Evolutionary conservation across 1,139 yeast species (phyloP).

Genomic region (Eremothecium coryli): DNA sequence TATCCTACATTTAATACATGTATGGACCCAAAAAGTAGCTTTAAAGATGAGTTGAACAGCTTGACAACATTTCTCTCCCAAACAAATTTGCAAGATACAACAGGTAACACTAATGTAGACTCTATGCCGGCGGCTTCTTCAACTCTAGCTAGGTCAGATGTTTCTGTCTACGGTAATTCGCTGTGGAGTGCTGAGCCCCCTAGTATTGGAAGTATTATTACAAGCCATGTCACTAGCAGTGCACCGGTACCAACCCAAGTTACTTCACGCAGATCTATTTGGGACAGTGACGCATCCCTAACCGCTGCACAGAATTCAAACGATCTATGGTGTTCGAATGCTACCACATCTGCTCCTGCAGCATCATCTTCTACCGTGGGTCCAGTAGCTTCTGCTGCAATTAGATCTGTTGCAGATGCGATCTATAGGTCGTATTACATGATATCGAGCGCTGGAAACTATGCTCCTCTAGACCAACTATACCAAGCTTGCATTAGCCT

Average conservation of each 20-base stretch:
- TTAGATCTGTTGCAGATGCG: conserved; percentile 1
- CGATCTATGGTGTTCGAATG: conserved; percentile 14
- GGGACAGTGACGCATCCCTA: conserved; percentile 16
- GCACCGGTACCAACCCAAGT: conserved; percentile 1
- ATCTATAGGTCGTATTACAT: conserved; percentile 1
- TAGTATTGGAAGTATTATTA: conserved; percentile 1
- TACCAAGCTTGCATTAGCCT: conserved; percentile 16
- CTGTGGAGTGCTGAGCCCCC: conserved; percentile 2
- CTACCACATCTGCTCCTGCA: conserved; percentile 8
- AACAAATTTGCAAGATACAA: conserved; percentile 16
- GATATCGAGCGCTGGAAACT: conserved; percentile 8
- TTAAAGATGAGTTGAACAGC: conserved; percentile 23
- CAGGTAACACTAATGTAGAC: not conserved
- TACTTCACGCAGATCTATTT: conserved; percentile 20
- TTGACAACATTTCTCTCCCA: conserved; percentile 24
- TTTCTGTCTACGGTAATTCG: conserved; percentile 1
- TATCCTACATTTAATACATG: conserved; percentile 5
- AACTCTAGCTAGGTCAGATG: not conserved
- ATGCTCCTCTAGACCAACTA: conserved; percentile 18
- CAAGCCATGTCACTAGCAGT: conserved; percentile 1
- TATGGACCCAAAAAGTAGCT: conserved; percentile 11
- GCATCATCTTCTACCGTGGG: not conserved
- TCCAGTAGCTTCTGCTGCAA: not conserved
- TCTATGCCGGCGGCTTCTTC: conserved; percentile 3
- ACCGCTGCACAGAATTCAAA: conserved; percentile 6